A percentile compares a stretch with the other conserved stretches of the same genome.
phyloP scores from a whole-genome alignment of 2,329 filamentous ascomycete species.

The Colletotrichum tamarilloi region DNA sequence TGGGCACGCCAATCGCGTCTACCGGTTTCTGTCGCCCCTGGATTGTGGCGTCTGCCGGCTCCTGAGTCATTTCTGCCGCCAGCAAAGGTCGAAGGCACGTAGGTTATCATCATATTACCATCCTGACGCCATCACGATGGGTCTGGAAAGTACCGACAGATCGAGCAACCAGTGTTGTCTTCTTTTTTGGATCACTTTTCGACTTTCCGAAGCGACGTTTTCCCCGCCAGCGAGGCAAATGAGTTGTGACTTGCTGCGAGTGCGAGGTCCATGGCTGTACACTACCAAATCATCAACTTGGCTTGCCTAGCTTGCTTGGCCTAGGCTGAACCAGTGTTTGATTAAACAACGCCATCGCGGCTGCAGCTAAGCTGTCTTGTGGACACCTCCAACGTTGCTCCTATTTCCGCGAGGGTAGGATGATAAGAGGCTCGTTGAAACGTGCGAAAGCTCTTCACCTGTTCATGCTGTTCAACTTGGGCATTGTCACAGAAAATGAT shows the following conservation, averaged over 20 bases:
- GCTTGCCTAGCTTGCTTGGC: too few species aligned
- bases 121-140: neutral
- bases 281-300: neutral
- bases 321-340: neutral
- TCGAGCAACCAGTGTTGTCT: neutral
- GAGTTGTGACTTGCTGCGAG: neutral
- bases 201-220: neutral
- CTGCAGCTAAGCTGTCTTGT: slow-evolving; percentile 1
- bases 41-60: slow-evolving; percentile 12
- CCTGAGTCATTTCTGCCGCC: neutral
- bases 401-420: neutral
- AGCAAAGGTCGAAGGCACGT: neutral
- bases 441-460: neutral
- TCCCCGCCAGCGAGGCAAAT: neutral
- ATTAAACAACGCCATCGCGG: slow-evolving; percentile 18
- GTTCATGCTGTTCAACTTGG: too few species aligned
- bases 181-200: neutral
- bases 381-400: neutral
- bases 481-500: neutral
- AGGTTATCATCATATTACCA: neutral
- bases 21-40: neutral
- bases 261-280: neutral
- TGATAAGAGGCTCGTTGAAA: neutral
- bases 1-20: neutral
- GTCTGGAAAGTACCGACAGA: neutral